Base-by-base conservation (phyloP, 1,139 yeast genomes). In the Suhomyces chickasaworum region DNA sequence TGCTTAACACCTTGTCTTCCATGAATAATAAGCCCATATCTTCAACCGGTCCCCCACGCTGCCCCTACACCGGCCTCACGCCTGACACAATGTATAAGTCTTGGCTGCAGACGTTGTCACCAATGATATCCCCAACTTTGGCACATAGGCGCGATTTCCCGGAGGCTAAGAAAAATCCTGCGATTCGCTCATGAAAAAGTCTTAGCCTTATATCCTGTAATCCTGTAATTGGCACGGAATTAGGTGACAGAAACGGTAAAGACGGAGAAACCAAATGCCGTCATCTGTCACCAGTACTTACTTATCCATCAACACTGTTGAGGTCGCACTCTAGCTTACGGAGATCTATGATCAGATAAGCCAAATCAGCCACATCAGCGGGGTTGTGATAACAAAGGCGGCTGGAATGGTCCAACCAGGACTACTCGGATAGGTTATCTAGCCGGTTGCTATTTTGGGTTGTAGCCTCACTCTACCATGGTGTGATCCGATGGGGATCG, bases 141-240 rank as follows among this genome's bases (percentile, higher is more conserved):
- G 29, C 21, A 25, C 30, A 23, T 17, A 25, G 13, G 29, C 29
- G 29, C 29, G 29, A 25, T 25, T 8, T 29, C 41, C 41, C 41
- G 41, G 41, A 37, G 41, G 41, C 41, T 37, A 37, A 37, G 41
- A 37, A 37, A 37, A 22, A 22, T 9, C n/a, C 36, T 12, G 36
- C 15, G 36, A 18, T 13, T 18, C 7, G 21, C 22, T 17, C 9
- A 8, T 4, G 25, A 33, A 33, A 33, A 33, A 18, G 20, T 18
- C 21, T 33, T 18, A 21, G 20, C 22, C n/a, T 33, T 18, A 16
- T 15, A 6, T n/a, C n/a, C n/a, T n/a, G n/a, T n/a, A n/a, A n/a
- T n/a, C n/a, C 13, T 12, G 23, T 8, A 18, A 10, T 13, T 25
- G 29, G 29, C 12, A 25, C 29, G 29, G 29, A 25, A 25, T 25